A percentile compares a stretch with the other conserved stretches of the same genome.
phyloP scores from a whole-genome alignment of 2,329 filamentous ascomycete species.

The Dryadomyces sulphureus region DNA sequence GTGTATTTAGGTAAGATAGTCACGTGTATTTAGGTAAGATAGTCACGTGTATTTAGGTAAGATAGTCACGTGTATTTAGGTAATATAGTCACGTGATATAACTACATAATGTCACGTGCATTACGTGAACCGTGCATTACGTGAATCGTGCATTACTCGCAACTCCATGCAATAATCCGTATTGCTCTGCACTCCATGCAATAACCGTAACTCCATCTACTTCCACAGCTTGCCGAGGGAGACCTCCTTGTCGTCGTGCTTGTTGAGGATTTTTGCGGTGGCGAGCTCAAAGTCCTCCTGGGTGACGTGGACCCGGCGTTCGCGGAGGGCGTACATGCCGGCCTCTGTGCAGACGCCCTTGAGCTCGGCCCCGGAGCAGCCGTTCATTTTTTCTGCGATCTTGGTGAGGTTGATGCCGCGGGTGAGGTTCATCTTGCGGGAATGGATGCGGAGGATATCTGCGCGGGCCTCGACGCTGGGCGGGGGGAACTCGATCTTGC shows the following conservation, averaged over 20 bases:
- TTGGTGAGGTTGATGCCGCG: slow-evolving; percentile 95
- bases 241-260: slow-evolving; percentile 94
- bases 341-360: slow-evolving; percentile 99
- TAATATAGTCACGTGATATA: too few species aligned
- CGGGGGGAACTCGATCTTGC: slow-evolving; percentile 97
- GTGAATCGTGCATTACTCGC: too few species aligned
- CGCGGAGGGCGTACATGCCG: slow-evolving; percentile 93
- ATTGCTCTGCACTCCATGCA: too few species aligned
- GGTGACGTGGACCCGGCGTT: slow-evolving; percentile 92
- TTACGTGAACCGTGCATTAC: too few species aligned
- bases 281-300: slow-evolving; percentile 98
- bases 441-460: slow-evolving; percentile 95
- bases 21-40: too few species aligned
- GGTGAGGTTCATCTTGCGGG: slow-evolving; percentile 95
- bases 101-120: too few species aligned
- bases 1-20: too few species aligned
- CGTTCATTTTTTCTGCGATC: slow-evolving; percentile 99
- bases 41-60: too few species aligned
- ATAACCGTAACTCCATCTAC: not conserved
- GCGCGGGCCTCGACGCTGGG: slow-evolving; percentile 92
- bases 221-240: slow-evolving; percentile 64
- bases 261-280: slow-evolving; percentile 98
- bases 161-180: too few species aligned
- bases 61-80: too few species aligned
- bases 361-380: slow-evolving; percentile 90